A percentile compares a stretch with the other conserved stretches of the same genome.
Evolutionary conservation across 148 eudicot genomes (phyloP).

Genomic region (Linanthus parryae): DNA sequence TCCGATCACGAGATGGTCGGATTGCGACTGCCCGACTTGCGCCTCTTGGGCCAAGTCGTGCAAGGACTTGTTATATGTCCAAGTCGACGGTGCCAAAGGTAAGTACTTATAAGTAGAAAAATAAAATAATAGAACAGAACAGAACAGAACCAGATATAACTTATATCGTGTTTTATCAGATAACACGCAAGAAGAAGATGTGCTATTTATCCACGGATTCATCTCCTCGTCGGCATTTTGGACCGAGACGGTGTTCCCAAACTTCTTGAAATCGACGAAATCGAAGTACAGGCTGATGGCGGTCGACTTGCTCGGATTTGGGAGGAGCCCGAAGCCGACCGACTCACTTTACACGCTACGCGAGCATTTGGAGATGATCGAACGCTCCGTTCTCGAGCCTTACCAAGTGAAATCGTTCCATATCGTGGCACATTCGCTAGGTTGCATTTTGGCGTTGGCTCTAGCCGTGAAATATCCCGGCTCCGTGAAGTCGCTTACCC

Average conservation of each 20-base stretch:
- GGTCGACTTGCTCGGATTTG: conserved; percentile 82
- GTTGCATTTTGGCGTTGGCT: conserved; percentile 90
- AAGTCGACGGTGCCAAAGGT: conserved; percentile 61
- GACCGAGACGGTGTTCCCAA: conserved; percentile 90
- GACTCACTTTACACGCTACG: conserved; percentile 76
- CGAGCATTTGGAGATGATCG: conserved; percentile 90
- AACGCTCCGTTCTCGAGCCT: conserved; percentile 53
- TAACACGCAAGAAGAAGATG: conserved; percentile 66
- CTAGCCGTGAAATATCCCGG: conserved; percentile 66
- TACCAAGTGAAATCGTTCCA: conserved; percentile 69
- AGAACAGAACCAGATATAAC: neutral
- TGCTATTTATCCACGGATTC: conserved; percentile 85
- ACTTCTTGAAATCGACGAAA: conserved; percentile 53
- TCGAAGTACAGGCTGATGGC: conserved; percentile 73
- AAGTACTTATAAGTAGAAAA: neutral
- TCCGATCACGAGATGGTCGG: conserved; percentile 84
- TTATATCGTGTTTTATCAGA: conserved; percentile 15
- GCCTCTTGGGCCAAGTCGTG: conserved; percentile 54
- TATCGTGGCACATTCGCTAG: conserved; percentile 92
- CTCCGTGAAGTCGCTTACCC: conserved; percentile 73
- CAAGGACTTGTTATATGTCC: conserved; percentile 57
- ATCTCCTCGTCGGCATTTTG: conserved; percentile 88
- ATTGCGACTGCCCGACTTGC: conserved; percentile 81
- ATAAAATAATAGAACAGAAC: neutral
- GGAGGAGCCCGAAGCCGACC: conserved; percentile 84